Percentiles rank a stretch among this genome's conserved stretches.
Conservation (phyloP, 148 eudicot genomes). For the Chenopodium berlandieri region DNA sequence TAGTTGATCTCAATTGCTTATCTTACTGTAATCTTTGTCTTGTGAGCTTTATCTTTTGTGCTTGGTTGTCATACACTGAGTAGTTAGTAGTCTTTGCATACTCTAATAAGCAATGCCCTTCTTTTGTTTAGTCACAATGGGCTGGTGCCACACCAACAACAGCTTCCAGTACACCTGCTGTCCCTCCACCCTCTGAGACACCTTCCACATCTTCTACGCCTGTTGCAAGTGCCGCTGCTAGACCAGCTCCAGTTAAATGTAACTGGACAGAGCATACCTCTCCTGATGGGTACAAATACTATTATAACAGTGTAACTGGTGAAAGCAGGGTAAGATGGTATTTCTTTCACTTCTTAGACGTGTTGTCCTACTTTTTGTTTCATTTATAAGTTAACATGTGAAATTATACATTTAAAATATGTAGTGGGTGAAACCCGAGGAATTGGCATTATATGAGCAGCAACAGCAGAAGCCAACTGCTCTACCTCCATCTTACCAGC, state of each 20-base stretch:
- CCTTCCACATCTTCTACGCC: slow-evolving; percentile 44
- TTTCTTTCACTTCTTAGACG: neutral
- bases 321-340: slow-evolving; percentile 77
- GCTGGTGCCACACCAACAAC: slow-evolving; percentile 45
- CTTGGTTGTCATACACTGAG: neutral
- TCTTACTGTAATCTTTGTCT: neutral
- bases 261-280: slow-evolving; percentile 95
- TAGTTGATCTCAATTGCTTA: neutral
- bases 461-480: slow-evolving; percentile 44
- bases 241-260: slow-evolving; percentile 47
- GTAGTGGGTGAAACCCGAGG: slow-evolving; percentile 93
- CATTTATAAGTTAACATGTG: neutral
- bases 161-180: slow-evolving; percentile 34
- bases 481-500: slow-evolving; percentile 53
- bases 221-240: slow-evolving; percentile 32
- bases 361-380: neutral
- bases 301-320: slow-evolving; percentile 73
- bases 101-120: neutral
- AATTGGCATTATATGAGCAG: slow-evolving; percentile 59
- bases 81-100: neutral
- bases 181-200: slow-evolving; percentile 38
- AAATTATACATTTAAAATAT: neutral
- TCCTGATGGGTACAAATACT: slow-evolving; percentile 92
- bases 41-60: neutral
- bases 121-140: slow-evolving; percentile 59